A percentile compares a stretch with the other conserved stretches of the same genome.
phyloP scores from a whole-genome alignment of 139 green algal species.

The Desmodesmus armatus region DNA sequence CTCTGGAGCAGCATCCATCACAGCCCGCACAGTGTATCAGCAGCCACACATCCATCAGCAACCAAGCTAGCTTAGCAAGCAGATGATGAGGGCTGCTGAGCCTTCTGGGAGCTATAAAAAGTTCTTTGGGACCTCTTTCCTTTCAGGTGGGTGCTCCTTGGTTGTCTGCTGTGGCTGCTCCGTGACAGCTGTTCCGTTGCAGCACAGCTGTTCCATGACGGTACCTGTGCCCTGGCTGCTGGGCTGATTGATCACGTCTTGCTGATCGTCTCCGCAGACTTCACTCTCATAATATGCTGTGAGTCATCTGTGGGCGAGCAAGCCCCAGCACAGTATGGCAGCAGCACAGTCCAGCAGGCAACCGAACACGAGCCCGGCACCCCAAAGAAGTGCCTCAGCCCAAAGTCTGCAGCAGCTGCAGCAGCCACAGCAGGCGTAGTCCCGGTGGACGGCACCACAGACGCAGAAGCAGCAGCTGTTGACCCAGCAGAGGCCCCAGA shows the following conservation, averaged over 20 bases:
- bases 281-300: constrained; percentile 3
- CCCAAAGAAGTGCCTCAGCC: no score
- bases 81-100: not conserved
- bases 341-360: no score
- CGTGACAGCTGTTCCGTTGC: no score
- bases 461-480: no score
- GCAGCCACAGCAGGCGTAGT: not conserved
- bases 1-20: no score
- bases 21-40: no score
- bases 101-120: not conserved
- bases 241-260: not conserved
- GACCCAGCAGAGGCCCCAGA: not conserved
- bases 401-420: constrained; percentile 1
- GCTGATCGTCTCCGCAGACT: not conserved
- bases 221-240: not conserved
- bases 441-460: no score
- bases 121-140: not conserved
- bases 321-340: no score
- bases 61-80: no score
- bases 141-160: not conserved
- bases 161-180: no score
- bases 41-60: no score
- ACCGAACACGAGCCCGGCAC: no score
- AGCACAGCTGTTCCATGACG: not conserved
- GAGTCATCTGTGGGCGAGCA: not conserved